phyloP scores from a whole-genome alignment of 1,284 basidiomycete genomes.

The Agaricales sp. region DNA sequence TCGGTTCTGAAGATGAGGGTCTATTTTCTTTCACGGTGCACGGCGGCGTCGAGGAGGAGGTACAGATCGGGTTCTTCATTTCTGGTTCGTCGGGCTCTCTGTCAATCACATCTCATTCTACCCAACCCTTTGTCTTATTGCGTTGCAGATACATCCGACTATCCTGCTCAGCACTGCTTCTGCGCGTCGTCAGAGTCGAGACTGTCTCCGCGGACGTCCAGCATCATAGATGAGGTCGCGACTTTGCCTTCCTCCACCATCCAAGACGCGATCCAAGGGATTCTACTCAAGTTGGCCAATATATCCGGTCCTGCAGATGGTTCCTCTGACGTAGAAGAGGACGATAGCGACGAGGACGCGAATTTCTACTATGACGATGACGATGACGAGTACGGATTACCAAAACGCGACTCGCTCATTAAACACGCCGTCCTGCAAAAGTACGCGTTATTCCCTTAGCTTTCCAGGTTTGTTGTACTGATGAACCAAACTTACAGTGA shows the following conservation, averaged over 20 bases:
- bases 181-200: slow-evolving; percentile 36
- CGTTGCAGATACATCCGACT: slow-evolving; percentile 48
- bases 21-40: slow-evolving; percentile 35
- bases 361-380: slow-evolving; percentile 17
- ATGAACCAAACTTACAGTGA: slow-evolving; percentile 16
- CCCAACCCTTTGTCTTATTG: not conserved
- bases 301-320: slow-evolving; percentile 13
- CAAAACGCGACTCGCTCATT: not conserved
- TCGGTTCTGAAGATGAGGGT: slow-evolving; percentile 42
- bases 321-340: slow-evolving; percentile 15
- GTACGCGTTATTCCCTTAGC: slow-evolving; percentile 10
- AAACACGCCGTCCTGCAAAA: slow-evolving; percentile 13
- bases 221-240: slow-evolving; percentile 32
- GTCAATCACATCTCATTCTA: slow-evolving; percentile 4
- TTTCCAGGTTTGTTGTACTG: not conserved
- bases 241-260: slow-evolving; percentile 31
- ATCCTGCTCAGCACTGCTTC: slow-evolving; percentile 43
- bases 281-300: slow-evolving; percentile 20
- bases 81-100: slow-evolving; percentile 30
- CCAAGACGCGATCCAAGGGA: slow-evolving; percentile 27
- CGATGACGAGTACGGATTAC: slow-evolving; percentile 14
- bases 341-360: slow-evolving; percentile 13
- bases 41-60: slow-evolving; percentile 20
- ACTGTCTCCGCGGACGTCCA: slow-evolving; percentile 28
- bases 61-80: slow-evolving; percentile 35